These are phyloP conservation scores for Lichtheimia ornata DNA, from an alignment of 371 early-diverging fungal genomes.

Conservation along the genomic window DNA sequence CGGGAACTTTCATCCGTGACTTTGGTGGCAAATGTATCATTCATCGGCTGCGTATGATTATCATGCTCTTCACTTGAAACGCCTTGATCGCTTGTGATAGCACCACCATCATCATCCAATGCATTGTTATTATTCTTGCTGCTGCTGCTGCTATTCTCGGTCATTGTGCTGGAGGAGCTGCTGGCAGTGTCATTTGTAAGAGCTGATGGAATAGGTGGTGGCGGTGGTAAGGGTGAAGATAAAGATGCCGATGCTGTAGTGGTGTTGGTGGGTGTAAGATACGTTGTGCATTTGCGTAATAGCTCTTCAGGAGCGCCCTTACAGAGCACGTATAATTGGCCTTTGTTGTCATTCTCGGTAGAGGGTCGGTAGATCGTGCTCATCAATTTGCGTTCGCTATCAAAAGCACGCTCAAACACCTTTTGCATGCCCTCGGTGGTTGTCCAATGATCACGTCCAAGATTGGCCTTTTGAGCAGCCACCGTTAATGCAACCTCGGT, in stretches of 20 bases:
- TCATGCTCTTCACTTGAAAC: neutral
- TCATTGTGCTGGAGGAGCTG: constrained; percentile 2
- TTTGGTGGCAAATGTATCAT: constrained; percentile 62
- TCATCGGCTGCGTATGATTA: constrained; percentile 38
- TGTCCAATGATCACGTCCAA: constrained; percentile 32
- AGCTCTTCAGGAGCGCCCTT: constrained; percentile 94
- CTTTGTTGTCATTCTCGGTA: constrained; percentile 7
- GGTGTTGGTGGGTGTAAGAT: constrained; percentile 36
- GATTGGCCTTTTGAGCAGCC: constrained; percentile 58
- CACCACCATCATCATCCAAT: constrained; percentile 4
- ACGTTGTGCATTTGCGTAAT: constrained; percentile 65
- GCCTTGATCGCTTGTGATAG: too few relatives aligned
- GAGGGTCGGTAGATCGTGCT: constrained; percentile 60
- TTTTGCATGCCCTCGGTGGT: constrained; percentile 31
- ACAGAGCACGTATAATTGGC: constrained; percentile 57
- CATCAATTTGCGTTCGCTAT: constrained; percentile 91
- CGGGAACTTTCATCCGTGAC: constrained; percentile 70
- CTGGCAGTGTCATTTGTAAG: neutral
- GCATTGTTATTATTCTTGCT: neutral
- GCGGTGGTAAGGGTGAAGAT: too few relatives aligned
- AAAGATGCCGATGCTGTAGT: neutral
- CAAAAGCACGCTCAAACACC: constrained; percentile 64
- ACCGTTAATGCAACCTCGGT: constrained; percentile 76
- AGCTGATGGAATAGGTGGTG: neutral
- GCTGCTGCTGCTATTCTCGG: neutral